phyloP scores from a whole-genome alignment of 2,329 filamentous ascomycete species.

The Thelonectria discophora region DNA sequence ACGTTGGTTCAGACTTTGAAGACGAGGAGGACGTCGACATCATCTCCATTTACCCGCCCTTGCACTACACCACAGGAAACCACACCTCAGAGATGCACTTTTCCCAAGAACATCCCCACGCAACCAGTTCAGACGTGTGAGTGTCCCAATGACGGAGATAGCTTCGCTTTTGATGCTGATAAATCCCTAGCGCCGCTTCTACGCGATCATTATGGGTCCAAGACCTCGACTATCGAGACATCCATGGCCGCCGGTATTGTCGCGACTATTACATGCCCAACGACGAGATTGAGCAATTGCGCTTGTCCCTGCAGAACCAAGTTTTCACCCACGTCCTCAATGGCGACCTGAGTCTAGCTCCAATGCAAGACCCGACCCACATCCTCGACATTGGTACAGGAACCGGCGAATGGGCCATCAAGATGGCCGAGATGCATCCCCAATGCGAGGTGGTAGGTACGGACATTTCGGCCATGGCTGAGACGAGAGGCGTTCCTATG shows the following conservation, averaged over 20 bases:
- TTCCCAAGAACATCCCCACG: slow-evolving; percentile 40
- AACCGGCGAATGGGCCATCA: slow-evolving; percentile 61
- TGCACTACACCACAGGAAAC: slow-evolving; percentile 50
- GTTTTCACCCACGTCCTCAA: slow-evolving; percentile 65
- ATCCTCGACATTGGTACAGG: slow-evolving; percentile 68
- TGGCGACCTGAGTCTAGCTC: slow-evolving; percentile 55
- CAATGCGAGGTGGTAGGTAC: slow-evolving; percentile 66
- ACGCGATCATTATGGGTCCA: slow-evolving; percentile 60
- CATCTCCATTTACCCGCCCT: slow-evolving; percentile 54
- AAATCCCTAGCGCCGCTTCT: slow-evolving; percentile 49
- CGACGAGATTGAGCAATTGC: slow-evolving; percentile 71
- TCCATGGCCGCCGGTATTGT: slow-evolving; percentile 71
- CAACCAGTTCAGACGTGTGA: slow-evolving; percentile 50
- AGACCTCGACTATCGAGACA: slow-evolving; percentile 65
- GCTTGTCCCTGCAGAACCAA: slow-evolving; percentile 69
- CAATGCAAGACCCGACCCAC: slow-evolving; percentile 50
- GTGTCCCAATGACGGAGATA: slow-evolving; percentile 33
- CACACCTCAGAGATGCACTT: slow-evolving; percentile 49
- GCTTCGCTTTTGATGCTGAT: slow-evolving; percentile 14
- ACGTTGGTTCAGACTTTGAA: slow-evolving; percentile 36
- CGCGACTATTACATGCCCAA: slow-evolving; percentile 72
- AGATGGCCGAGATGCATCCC: slow-evolving; percentile 63
- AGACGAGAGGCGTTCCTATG: slow-evolving; percentile 63
- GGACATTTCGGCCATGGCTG: slow-evolving; percentile 65
- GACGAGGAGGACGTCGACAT: slow-evolving; percentile 51